Conservation (phyloP, 148 eudicot genomes). For the Persicaria tinctoria region DNA sequence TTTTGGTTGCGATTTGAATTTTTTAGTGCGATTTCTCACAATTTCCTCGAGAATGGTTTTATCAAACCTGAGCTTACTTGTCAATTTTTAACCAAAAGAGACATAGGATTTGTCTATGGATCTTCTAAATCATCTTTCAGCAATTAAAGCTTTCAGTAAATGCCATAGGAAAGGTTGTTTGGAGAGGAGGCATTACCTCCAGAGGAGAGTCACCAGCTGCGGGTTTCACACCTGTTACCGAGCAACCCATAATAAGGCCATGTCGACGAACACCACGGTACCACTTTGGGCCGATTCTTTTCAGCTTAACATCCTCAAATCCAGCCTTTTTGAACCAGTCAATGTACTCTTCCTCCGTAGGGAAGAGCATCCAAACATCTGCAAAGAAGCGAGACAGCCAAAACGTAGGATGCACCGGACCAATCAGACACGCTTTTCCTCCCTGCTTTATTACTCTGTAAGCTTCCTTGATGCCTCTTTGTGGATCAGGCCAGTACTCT, state of each 20-base stretch:
- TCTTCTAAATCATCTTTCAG: neutral
- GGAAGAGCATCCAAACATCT: constrained; percentile 96
- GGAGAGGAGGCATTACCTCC: constrained; percentile 37
- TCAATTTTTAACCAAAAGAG: too few relatives aligned
- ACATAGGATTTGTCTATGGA: too few relatives aligned
- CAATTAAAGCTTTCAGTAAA: neutral
- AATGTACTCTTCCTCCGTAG: constrained; percentile 87
- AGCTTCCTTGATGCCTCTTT: constrained; percentile 92
- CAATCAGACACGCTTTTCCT: constrained; percentile 87
- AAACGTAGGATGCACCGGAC: constrained; percentile 85
- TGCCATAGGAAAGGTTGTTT: neutral
- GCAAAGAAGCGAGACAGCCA: constrained; percentile 92
- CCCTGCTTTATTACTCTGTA: constrained; percentile 80
- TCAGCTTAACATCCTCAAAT: constrained; percentile 70
- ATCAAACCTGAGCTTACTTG: too few relatives aligned
- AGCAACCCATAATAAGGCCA: constrained; percentile 93
- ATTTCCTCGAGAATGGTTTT: too few relatives aligned
- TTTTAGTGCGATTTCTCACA: neutral
- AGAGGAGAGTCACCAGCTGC: constrained; percentile 10
- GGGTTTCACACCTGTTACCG: constrained; percentile 38
- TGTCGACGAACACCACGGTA: constrained; percentile 93
- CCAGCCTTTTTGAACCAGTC: constrained; percentile 89
- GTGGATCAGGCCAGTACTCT: constrained; percentile 99
- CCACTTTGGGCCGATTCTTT: constrained; percentile 92
- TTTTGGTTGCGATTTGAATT: neutral